A percentile compares a stretch with the other conserved stretches of the same genome.
These are phyloP conservation scores for Corymbia citriodora DNA, from an alignment of 441 rosid species.

Conservation along the genomic window DNA sequence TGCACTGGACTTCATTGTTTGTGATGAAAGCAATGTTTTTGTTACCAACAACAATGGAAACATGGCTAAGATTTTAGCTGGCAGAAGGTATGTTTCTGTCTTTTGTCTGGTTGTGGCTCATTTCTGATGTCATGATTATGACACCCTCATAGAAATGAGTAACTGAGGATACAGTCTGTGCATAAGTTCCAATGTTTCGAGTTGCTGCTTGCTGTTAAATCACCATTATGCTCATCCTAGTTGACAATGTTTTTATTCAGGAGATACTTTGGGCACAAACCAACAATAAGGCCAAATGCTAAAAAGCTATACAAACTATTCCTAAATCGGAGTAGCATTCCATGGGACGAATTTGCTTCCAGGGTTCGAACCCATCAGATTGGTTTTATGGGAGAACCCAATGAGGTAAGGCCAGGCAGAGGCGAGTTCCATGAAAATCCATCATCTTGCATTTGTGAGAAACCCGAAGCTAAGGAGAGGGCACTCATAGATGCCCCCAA, in stretches of 20 bases:
- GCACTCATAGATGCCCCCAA: neutral
- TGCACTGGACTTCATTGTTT: slow-evolving; percentile 93
- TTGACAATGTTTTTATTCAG: slow-evolving; percentile 27
- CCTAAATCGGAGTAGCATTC: slow-evolving; percentile 49
- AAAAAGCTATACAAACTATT: slow-evolving; percentile 74
- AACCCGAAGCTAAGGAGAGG: slow-evolving; percentile 22
- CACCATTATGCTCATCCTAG: neutral
- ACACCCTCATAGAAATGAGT: neutral
- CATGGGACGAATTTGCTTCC: slow-evolving; percentile 90
- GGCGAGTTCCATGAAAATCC: slow-evolving; percentile 99
- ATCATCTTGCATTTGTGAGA: slow-evolving; percentile 72
- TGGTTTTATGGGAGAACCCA: slow-evolving; percentile 98
- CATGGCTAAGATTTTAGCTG: slow-evolving; percentile 96
- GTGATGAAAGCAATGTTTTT: slow-evolving; percentile 94
- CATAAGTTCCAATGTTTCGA: neutral
- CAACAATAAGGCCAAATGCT: slow-evolving; percentile 91
- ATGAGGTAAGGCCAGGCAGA: slow-evolving; percentile 86
- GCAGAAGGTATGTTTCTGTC: slow-evolving; percentile 53
- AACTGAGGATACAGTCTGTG: neutral
- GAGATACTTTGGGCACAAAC: slow-evolving; percentile 95
- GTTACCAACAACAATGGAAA: slow-evolving; percentile 98
- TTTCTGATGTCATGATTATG: neutral
- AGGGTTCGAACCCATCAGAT: slow-evolving; percentile 64
- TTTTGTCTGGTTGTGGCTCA: neutral
- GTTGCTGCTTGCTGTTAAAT: neutral